A percentile compares a stretch with the other conserved stretches of the same genome.
phyloP scores from a whole-genome alignment of 495 filamentous ascomycete genomes.

The Lepidopterella palustris region DNA sequence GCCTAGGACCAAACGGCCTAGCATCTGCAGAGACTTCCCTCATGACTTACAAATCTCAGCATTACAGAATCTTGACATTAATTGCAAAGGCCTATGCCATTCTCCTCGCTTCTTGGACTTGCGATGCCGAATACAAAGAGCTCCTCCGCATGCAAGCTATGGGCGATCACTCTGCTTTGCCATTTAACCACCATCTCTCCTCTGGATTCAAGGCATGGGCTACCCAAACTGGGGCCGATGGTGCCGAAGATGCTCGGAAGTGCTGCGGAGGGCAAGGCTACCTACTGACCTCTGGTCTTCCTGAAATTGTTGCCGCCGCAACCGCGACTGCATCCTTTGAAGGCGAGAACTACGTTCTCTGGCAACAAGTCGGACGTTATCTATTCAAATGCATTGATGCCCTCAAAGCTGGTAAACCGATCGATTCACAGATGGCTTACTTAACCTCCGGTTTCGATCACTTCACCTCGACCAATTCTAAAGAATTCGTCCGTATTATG shows the following conservation, averaged over 20 bases:
- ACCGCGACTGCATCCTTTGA: conserved; percentile 23
- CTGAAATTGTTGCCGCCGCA: conserved; percentile 16
- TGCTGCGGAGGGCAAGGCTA: conserved; percentile 21
- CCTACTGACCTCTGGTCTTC: conserved; percentile 20
- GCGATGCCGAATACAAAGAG: conserved; percentile 5
- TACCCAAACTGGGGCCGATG: conserved; percentile 10
- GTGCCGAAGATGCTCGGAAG: conserved; percentile 12
- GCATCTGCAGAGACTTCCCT: background rate
- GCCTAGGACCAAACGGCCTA: conserved; percentile 1
- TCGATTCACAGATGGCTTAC: conserved; percentile 7
- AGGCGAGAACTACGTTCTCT: conserved; percentile 18
- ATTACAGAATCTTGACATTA: conserved; percentile 10
- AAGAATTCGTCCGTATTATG: background rate
- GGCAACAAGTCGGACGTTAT: conserved; percentile 14
- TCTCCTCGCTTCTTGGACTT: conserved; percentile 7
- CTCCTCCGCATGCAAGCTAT: background rate
- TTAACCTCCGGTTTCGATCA: background rate
- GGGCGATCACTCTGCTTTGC: background rate
- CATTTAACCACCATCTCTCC: conserved; percentile 1
- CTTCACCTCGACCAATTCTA: background rate
- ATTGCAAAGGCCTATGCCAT: conserved; percentile 10
- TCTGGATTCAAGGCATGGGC: conserved; percentile 12
- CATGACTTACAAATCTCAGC: conserved; percentile 9
- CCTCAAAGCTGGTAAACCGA: background rate
- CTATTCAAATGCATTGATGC: conserved; percentile 11